Percentiles rank a stretch among this genome's conserved stretches.
Evolutionary conservation across 495 filamentous ascomycete genomes (phyloP).

Genomic region (Talaromyces liani): DNA sequence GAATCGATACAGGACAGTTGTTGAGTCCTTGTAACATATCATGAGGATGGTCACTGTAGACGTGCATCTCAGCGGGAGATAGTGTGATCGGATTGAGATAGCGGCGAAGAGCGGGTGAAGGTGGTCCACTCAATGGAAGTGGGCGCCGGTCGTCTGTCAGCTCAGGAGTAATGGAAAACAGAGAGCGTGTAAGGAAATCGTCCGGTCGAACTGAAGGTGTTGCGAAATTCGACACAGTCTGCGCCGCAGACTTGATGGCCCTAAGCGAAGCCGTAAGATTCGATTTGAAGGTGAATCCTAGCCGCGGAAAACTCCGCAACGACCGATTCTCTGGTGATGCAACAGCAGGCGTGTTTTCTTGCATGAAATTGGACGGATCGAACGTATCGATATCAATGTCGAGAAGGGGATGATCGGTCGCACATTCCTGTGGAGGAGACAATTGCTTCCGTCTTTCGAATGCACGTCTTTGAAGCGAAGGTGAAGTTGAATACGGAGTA

Average conservation of each 20-base stretch:
- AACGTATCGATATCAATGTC: constrained; percentile 20
- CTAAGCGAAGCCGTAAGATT: constrained; percentile 90
- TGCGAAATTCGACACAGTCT: constrained; percentile 69
- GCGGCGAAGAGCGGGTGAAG: constrained; percentile 78
- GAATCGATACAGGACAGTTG: constrained; percentile 67
- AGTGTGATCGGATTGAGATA: constrained; percentile 82
- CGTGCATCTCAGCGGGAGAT: constrained; percentile 59
- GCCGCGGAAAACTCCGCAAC: constrained; percentile 26
- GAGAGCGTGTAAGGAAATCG: constrained; percentile 81
- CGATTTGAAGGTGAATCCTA: constrained; percentile 67
- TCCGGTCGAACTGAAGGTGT: constrained; percentile 71
- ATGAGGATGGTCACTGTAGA: constrained; percentile 40
- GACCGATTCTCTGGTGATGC: not conserved
- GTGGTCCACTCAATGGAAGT: constrained; percentile 62
- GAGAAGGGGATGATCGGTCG: constrained; percentile 49
- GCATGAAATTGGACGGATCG: not conserved
- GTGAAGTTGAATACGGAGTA: constrained; percentile 25
- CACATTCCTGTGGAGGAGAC: constrained; percentile 46
- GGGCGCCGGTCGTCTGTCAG: constrained; percentile 88
- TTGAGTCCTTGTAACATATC: constrained; percentile 20
- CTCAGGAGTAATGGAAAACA: constrained; percentile 69
- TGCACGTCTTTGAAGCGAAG: constrained; percentile 28
- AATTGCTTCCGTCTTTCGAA: constrained; percentile 34
- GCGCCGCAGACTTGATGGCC: constrained; percentile 77
- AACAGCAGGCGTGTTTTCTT: constrained; percentile 2